Base-by-base conservation (phyloP, 208 protist species). In the Crithidia sp. region DNA sequence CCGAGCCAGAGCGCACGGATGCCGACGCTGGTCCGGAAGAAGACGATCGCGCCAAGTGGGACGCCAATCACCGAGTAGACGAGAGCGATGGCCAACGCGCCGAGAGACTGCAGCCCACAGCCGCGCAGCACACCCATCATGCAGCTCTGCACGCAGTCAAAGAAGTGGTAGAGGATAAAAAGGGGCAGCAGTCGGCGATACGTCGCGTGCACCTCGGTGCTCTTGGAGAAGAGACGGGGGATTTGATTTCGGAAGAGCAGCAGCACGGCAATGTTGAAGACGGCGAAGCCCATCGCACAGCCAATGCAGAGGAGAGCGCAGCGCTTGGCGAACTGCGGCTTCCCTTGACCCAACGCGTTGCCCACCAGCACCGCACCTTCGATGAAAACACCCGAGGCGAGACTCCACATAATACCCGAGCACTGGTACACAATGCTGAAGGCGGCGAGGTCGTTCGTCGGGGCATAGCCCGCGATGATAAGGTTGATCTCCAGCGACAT, bases 121-220 rank as follows among this genome's bases (percentile, higher is more conserved):
- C 87, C 88, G 16, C 88, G 86, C 60, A 95, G 64, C 13, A 95
- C 76, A 13, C 91, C 91, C 88, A 93, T 92, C 84, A 95, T 90
- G 72, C 75, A 85, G 59, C 88, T 93, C 70, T 95, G 91, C 12
- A 90, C 41, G 43, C 72, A 75, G 66, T 95, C 91, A 54, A 90
- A 88, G 41, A 89, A 67, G 74, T 95, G 88, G 65, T 91, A 95
- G 10, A 86, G 59, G 2, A 75, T 41, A 59, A 88, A 91, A 58
- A 77, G 83, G 2, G 53, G 67, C 3, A 90, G 70, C 50, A 93
- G 57, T 16, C 43, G 70, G 19, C 62, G 43, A 73, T 84, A 86
- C 19, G 87, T 70, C 19, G 17, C 43, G 9, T 82, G 50, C 47
- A 87, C 84, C 12, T 73, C 61, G 0, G 66, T 39, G 63, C 83